Conservation (phyloP, 805 yeast genomes). For the Saccharomycopsis guyanensis region DNA sequence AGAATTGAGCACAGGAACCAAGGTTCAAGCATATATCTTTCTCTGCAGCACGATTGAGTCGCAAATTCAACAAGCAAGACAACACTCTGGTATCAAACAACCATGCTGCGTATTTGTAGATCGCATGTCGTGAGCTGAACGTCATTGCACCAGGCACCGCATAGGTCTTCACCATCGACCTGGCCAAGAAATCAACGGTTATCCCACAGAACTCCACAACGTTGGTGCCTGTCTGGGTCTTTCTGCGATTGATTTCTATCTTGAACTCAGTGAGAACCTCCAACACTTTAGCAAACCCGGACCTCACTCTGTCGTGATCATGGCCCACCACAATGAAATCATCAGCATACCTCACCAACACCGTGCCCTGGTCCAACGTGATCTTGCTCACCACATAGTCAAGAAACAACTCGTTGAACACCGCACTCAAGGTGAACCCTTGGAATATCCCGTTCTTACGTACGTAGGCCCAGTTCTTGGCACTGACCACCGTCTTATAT, state of each 20-base stretch:
- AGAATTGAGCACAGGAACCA: background rate
- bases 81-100: background rate
- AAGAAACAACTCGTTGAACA: constrained; percentile 67
- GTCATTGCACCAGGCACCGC: background rate
- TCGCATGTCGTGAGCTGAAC: background rate
- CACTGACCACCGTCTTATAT: constrained; percentile 37
- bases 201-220: constrained; percentile 12
- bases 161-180: constrained; percentile 5
- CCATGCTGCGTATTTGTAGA: background rate
- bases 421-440: constrained; percentile 71
- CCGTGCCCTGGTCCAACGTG: constrained; percentile 25
- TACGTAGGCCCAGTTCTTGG: constrained; percentile 32
- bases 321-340: constrained; percentile 73
- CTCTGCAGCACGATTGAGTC: background rate
- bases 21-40: background rate
- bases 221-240: constrained; percentile 3
- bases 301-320: constrained; percentile 26
- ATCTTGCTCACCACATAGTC: constrained; percentile 41
- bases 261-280: background rate
- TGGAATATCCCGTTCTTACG: constrained; percentile 73
- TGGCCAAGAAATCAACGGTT: background rate
- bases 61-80: background rate
- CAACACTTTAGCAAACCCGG: constrained; percentile 21
- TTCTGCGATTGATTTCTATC: constrained; percentile 5
- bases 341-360: constrained; percentile 65